Conservation (phyloP, 2,329 filamentous ascomycete genomes). For the Phialophora expanda region DNA sequence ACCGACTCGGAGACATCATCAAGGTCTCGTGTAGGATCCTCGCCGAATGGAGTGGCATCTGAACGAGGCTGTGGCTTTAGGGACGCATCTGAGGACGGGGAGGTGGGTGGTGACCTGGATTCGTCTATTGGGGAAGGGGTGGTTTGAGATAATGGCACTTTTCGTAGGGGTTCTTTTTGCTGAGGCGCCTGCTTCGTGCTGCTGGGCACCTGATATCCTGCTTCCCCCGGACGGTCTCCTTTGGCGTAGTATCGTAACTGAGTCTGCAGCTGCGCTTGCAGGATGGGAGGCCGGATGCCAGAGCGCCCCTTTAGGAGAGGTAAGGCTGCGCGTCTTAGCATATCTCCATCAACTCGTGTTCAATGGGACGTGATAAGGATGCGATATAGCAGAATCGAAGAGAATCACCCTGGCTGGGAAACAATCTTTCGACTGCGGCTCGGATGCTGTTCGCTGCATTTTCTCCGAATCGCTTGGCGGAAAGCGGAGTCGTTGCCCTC, state of each 20-base stretch:
- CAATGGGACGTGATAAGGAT: not conserved
- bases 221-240: slow-evolving; percentile 45
- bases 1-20: slow-evolving; percentile 34
- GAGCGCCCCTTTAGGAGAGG: slow-evolving; percentile 51
- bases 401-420: not conserved
- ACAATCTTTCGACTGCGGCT: not conserved
- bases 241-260: slow-evolving; percentile 47
- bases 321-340: slow-evolving; percentile 54
- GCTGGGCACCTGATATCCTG: slow-evolving; percentile 36
- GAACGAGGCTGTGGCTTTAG: slow-evolving; percentile 2
- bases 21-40: slow-evolving; percentile 28
- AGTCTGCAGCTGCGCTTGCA: slow-evolving; percentile 44
- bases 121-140: slow-evolving; percentile 17
- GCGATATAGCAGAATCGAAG: not conserved
- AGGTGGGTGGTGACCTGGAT: slow-evolving; percentile 10
- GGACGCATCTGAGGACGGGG: not conserved
- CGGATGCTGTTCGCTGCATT: not conserved
- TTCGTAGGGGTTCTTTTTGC: slow-evolving; percentile 27
- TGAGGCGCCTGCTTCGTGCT: slow-evolving; percentile 15
- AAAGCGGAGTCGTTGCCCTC: not conserved
- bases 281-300: slow-evolving; percentile 42
- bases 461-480: not conserved
- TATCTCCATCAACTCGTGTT: slow-evolving; percentile 38
- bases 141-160: slow-evolving; percentile 23
- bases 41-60: slow-evolving; percentile 24